Percentiles rank a stretch among this genome's conserved stretches.
phyloP scores from a whole-genome alignment of 2,329 filamentous ascomycete species.

The Raffaelea arxii region DNA sequence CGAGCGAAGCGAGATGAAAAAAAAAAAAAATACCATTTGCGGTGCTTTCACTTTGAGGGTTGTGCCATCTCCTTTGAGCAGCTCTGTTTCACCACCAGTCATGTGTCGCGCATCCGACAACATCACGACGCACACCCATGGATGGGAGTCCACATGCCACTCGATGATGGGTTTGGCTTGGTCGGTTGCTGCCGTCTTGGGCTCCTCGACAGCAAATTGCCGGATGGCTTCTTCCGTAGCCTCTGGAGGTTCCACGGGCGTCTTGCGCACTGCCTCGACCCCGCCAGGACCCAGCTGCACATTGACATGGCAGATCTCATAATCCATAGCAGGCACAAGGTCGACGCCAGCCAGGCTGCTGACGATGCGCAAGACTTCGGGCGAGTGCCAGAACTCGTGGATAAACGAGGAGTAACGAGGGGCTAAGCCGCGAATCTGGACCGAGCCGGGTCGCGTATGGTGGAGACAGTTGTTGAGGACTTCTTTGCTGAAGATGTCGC shows the following conservation, averaged over 20 bases:
- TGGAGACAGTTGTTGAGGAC: background rate
- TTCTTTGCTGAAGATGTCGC: background rate
- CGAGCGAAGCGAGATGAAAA: too few species aligned
- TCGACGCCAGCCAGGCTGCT: background rate
- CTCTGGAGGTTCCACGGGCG: background rate
- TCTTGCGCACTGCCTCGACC: background rate
- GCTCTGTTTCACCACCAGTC: background rate
- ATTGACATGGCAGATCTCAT: background rate
- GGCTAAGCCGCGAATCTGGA: background rate
- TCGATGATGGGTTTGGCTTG: background rate
- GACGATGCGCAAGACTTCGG: background rate
- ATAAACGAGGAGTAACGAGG: background rate
- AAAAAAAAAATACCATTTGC: background rate
- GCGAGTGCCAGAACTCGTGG: background rate
- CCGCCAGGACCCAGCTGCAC: background rate
- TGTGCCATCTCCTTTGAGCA: background rate
- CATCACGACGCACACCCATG: slow-evolving; percentile 1
- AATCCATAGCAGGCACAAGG: background rate
- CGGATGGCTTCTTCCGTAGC: background rate
- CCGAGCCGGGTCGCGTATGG: background rate
- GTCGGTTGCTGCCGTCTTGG: background rate
- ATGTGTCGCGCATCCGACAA: background rate
- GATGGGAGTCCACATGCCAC: background rate
- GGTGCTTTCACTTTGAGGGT: background rate
- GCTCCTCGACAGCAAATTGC: background rate